A percentile compares a stretch with the other conserved stretches of the same genome.
These are phyloP conservation scores for Pycnococcus provasolii DNA, from an alignment of 139 green algal species.

Conservation along the genomic window DNA sequence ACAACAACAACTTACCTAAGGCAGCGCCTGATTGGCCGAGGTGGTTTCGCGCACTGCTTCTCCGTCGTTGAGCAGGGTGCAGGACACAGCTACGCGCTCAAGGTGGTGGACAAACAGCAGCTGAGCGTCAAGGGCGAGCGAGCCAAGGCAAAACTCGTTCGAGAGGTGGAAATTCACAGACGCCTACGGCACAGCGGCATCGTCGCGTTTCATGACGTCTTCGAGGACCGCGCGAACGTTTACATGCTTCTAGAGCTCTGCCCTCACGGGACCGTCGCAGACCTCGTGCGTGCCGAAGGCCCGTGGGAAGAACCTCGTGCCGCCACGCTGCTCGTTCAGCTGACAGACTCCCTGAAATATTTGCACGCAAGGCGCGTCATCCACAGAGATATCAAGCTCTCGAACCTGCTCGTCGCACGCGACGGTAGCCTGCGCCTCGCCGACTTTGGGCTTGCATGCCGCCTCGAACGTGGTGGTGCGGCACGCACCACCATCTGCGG, in stretches of 20 bases:
- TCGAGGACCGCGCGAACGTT: constrained; percentile 30
- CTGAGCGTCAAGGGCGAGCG: too few relatives aligned
- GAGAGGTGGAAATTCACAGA: too few relatives aligned
- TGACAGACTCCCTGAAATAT: background rate
- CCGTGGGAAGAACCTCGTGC: background rate
- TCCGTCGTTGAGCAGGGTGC: too few relatives aligned
- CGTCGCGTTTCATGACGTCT: constrained; percentile 2
- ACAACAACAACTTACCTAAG: too few relatives aligned
- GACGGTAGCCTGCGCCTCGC: constrained; percentile 4
- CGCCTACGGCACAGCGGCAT: background rate
- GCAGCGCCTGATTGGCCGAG: too few relatives aligned
- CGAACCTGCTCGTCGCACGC: constrained; percentile 23
- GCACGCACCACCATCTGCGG: constrained; percentile 31
- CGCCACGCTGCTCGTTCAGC: background rate
- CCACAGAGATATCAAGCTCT: constrained; percentile 32
- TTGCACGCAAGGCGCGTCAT: constrained; percentile 4
- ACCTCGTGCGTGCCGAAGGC: background rate
- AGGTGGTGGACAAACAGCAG: too few relatives aligned
- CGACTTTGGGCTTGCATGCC: constrained; percentile 31
- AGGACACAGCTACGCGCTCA: too few relatives aligned
- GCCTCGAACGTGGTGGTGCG: constrained; percentile 12
- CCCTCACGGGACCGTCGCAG: background rate
- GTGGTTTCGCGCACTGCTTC: too few relatives aligned
- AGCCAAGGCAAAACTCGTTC: too few relatives aligned
- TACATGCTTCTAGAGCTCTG: constrained; percentile 34